Evolutionary conservation across 768 basidiomycete species (phyloP).

Genomic region (Tylopilus rubrobrunneus): DNA sequence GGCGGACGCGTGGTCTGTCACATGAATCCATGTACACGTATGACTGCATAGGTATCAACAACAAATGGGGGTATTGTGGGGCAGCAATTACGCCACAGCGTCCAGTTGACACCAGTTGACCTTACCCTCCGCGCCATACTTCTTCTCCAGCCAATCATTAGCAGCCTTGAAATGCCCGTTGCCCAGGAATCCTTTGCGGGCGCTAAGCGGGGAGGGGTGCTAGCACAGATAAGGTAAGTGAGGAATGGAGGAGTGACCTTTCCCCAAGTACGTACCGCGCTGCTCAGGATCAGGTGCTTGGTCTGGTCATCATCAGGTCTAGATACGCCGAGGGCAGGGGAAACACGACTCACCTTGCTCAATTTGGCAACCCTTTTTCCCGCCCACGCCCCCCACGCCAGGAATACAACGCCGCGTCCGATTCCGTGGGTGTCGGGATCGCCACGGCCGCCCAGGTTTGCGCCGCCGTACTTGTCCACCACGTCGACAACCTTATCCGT

Average conservation of each 20-base stretch:
- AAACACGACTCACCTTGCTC: constrained; percentile 50
- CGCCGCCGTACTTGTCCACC: constrained; percentile 73
- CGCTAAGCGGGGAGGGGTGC: constrained; percentile 86
- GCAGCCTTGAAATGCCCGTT: constrained; percentile 86
- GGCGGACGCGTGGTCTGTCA: constrained; percentile 8
- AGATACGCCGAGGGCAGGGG: constrained; percentile 9
- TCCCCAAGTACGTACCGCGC: constrained; percentile 51
- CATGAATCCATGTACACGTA: constrained; percentile 19
- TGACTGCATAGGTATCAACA: constrained; percentile 24
- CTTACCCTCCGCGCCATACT: constrained; percentile 66
- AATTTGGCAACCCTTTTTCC: constrained; percentile 77
- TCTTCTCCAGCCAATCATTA: constrained; percentile 80
- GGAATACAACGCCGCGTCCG: constrained; percentile 77
- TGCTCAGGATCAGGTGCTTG: constrained; percentile 77
- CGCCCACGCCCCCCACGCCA: constrained; percentile 90
- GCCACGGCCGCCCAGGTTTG: constrained; percentile 48
- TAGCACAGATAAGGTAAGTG: constrained; percentile 35
- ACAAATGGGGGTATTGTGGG: constrained; percentile 22
- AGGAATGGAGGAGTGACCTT: constrained; percentile 16
- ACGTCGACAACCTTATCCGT: constrained; percentile 79
- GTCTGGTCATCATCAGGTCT: constrained; percentile 40
- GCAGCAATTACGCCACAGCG: constrained; percentile 12
- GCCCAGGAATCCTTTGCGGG: constrained; percentile 76
- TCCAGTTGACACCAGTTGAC: constrained; percentile 71
- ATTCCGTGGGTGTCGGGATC: constrained; percentile 42